Conservation (phyloP, 768 basidiomycete species). For the Hypholoma fasciculare region DNA sequence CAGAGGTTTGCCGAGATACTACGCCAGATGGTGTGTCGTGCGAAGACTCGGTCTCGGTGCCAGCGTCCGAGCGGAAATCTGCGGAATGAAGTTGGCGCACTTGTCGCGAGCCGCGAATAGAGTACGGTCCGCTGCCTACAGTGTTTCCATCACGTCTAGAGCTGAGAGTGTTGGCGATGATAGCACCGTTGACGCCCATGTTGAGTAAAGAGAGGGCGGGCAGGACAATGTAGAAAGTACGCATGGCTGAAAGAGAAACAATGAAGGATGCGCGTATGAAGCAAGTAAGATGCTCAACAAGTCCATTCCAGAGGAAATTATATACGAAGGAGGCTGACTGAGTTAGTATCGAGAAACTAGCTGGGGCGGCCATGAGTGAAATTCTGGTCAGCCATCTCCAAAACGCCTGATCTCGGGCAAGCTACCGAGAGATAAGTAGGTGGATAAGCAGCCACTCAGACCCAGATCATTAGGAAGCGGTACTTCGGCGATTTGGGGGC, state of each 20-base stretch:
- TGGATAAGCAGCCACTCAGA: too few relatives aligned
- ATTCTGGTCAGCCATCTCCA: background rate
- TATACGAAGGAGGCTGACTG: slow-evolving; percentile 8
- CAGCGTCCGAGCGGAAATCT: slow-evolving; percentile 12
- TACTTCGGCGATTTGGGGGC: too few relatives aligned
- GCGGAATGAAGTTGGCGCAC: slow-evolving; percentile 21
- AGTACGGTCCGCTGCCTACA: background rate
- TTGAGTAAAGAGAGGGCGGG: slow-evolving; percentile 16
- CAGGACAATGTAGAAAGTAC: slow-evolving; percentile 11
- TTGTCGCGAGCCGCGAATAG: background rate
- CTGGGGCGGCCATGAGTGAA: background rate
- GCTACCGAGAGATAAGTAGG: too few relatives aligned
- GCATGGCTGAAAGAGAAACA: slow-evolving; percentile 9
- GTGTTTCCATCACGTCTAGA: background rate
- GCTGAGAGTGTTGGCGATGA: slow-evolving; percentile 14
- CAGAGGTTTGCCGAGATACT: too few relatives aligned
- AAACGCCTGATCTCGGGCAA: too few relatives aligned
- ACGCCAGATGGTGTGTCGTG: too few relatives aligned
- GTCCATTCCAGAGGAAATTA: background rate
- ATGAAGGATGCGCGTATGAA: background rate
- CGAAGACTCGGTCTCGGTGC: too few relatives aligned
- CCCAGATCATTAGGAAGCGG: too few relatives aligned
- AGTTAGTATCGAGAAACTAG: background rate
- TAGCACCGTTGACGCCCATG: slow-evolving; percentile 17
- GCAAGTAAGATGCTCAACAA: background rate